phyloP scores from a whole-genome alignment of 2,329 filamentous ascomycete genomes.

The Rhynchosporium graminicola region DNA sequence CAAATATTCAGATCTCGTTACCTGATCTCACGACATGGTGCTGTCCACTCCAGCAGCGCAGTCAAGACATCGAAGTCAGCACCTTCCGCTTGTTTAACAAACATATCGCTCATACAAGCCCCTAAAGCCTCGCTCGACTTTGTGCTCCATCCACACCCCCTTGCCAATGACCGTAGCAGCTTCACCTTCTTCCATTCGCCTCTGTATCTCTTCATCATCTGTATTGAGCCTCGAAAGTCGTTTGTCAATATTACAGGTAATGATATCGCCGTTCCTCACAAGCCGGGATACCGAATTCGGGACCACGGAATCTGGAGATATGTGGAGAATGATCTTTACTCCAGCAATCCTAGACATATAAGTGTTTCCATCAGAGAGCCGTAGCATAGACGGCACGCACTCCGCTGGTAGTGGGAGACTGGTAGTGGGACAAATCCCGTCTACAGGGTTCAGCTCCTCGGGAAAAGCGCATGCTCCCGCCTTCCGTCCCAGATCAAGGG shows the following conservation, averaged over 20 bases:
- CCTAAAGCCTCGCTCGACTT: conserved; percentile 54
- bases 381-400: conserved; percentile 54
- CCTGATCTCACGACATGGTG: too few species aligned
- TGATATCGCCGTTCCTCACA: conserved; percentile 50
- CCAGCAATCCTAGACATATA: conserved; percentile 54
- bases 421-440: conserved; percentile 53
- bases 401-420: conserved; percentile 46
- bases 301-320: conserved; percentile 53
- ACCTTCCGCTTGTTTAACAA: conserved; percentile 57
- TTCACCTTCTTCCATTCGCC: conserved; percentile 28
- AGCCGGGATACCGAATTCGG: conserved; percentile 50
- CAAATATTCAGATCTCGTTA: too few species aligned
- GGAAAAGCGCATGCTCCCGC: too few species aligned
- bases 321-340: conserved; percentile 54
- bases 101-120: conserved; percentile 61
- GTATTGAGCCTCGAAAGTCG: conserved; percentile 44
- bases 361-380: conserved; percentile 53
- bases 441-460: conserved; percentile 41
- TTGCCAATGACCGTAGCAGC: conserved; percentile 26
- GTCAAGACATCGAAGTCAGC: conserved; percentile 64
- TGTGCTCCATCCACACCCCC: conserved; percentile 42
- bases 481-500: too few species aligned
- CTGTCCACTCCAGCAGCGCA: conserved; percentile 41
- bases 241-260: conserved; percentile 48
- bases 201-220: conserved; percentile 32